Evolutionary conservation across 257 asterid species (phyloP), one percentile per base, ranked within the genome.

Genomic region (Echium plantagineum): DNA sequence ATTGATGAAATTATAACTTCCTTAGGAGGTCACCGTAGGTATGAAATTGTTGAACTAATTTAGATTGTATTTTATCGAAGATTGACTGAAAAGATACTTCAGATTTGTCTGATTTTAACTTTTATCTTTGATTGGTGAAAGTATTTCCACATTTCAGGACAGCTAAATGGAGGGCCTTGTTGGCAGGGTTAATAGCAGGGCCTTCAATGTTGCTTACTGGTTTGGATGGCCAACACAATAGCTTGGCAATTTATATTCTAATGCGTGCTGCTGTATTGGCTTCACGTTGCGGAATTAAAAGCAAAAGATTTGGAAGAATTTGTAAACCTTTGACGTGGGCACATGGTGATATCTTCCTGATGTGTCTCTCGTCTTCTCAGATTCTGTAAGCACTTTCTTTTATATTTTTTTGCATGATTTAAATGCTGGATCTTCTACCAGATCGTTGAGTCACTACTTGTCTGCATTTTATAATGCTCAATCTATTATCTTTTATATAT

Each of bases 231-330:
- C 87, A 89, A 62, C 98, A 89, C 65, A 84, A 89, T 21, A 84
- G 98, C 81, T 77, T 86, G 82, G 97, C 97, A 0, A 83, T 93
- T 62, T 93, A 93, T 70, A 89, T 93, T 67, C 84, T 93, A 71
- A 83, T 89, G 95, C 96, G 97, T 26, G 98, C 98, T 59, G 82
- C 96, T 62, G 98, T 93, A 60, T 74, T 93, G 89, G 98, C 98
- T 49, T 77, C 98, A 17, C 85, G 98, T 9, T 93, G 97, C 76
- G 98, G 98, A 71, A 89, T 93, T 51, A 93, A 93, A 74, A 93
- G 98, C 80, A 76, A 83, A 81, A 72, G 83, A 72, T 88, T 89
- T 70, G 95, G 95, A 69, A 80, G 9, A 68, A 63, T 93, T 46
- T 89, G 94, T 72, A 93, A 81, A 74, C 97, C 98, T 63, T 79